phyloP scores from a whole-genome alignment of 2,329 filamentous ascomycete species.

The Exserohilum rostratum region DNA sequence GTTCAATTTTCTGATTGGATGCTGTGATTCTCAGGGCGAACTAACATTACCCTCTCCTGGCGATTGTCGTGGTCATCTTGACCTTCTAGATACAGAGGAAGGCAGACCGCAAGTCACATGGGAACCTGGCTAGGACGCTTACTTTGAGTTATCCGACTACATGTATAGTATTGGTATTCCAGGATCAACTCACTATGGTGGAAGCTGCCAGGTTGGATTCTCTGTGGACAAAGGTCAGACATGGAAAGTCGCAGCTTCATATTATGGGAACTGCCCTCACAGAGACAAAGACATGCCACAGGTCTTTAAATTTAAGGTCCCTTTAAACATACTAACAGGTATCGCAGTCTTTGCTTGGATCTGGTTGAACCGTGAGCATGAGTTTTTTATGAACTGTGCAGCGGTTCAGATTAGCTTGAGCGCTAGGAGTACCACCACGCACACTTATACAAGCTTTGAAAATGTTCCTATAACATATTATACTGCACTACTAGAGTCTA shows the following conservation, averaged over 20 bases:
- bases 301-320: conserved; percentile 51
- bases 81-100: conserved; percentile 49
- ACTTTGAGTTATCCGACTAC: conserved; percentile 35
- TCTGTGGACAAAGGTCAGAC: conserved; percentile 49
- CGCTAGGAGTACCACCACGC: conserved; percentile 5
- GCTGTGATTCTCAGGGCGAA: conserved; percentile 42
- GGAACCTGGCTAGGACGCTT: conserved; percentile 47
- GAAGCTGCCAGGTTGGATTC: conserved; percentile 53
- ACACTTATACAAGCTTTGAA: conserved; percentile 2
- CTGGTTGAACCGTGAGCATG: conserved; percentile 55
- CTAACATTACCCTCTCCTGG: conserved; percentile 27
- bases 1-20: conserved; percentile 52
- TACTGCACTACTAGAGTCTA: conserved; percentile 2
- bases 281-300: conserved; percentile 45
- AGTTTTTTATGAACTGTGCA: conserved; percentile 54
- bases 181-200: conserved; percentile 45
- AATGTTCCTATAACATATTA: background rate
- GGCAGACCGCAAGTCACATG: conserved; percentile 48
- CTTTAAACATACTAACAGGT: conserved; percentile 47
- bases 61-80: conserved; percentile 50
- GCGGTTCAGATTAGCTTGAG: conserved; percentile 46
- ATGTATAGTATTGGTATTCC: conserved; percentile 17
- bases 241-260: conserved; percentile 51
- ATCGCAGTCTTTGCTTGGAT: conserved; percentile 52
- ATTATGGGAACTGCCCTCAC: conserved; percentile 54